Evolutionary conservation across 768 basidiomycete genomes (phyloP).

Genomic region (Butyriboletus loyo): DNA sequence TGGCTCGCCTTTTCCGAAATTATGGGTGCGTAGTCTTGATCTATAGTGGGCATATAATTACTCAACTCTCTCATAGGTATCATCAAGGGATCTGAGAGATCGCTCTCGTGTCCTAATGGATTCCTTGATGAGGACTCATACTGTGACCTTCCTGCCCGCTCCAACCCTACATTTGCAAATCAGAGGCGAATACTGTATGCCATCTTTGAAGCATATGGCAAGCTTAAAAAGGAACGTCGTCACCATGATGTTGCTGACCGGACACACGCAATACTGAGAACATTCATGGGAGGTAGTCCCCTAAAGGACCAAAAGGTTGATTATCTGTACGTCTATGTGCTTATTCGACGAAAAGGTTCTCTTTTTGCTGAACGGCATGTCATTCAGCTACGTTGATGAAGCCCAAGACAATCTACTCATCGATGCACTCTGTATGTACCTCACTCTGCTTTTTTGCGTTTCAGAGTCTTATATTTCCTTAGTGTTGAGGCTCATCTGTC

Average conservation of each 20-base stretch:
- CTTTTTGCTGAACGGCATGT: neutral
- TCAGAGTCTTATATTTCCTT: constrained; percentile 3
- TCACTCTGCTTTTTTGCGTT: neutral
- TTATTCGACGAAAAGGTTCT: neutral
- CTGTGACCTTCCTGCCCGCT: constrained; percentile 45
- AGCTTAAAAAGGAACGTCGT: constrained; percentile 38
- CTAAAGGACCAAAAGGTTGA: constrained; percentile 47
- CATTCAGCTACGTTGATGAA: constrained; percentile 62
- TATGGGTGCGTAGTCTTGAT: constrained; percentile 43
- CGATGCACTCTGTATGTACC: constrained; percentile 51
- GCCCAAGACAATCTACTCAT: constrained; percentile 70
- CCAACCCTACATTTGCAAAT: constrained; percentile 52
- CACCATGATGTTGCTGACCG: constrained; percentile 62
- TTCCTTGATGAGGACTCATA: constrained; percentile 47
- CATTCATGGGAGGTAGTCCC: constrained; percentile 25
- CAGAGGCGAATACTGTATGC: constrained; percentile 48
- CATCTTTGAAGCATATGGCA: constrained; percentile 52
- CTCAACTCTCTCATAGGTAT: constrained; percentile 38
- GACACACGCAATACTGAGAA: constrained; percentile 50
- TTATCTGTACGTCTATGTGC: constrained; percentile 43
- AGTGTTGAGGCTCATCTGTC: constrained; percentile 65
- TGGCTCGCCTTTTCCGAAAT: constrained; percentile 63
- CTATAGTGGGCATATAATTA: neutral
- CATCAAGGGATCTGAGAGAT: constrained; percentile 65
- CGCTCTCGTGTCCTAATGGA: constrained; percentile 34